A percentile compares a stretch with the other conserved stretches of the same genome.
These are phyloP conservation scores for Melaleuca quinquenervia DNA, from an alignment of 345 rosid species.

Conservation along the genomic window DNA sequence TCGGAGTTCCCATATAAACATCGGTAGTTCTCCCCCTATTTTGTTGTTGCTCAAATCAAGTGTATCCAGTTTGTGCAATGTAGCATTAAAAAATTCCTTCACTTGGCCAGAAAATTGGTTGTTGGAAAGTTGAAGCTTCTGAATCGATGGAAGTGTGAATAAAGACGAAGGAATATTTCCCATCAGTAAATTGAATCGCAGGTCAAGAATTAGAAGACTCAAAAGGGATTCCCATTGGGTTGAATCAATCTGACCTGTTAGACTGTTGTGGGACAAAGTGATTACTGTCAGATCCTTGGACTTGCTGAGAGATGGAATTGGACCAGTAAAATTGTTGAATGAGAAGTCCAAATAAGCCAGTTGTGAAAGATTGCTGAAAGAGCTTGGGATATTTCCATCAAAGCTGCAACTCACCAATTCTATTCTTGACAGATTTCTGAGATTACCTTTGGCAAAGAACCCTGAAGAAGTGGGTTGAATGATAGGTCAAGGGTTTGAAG, in stretches of 20 bases:
- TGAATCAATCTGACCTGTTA: constrained; percentile 12
- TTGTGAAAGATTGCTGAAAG: constrained; percentile 2
- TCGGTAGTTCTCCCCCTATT: constrained; percentile 22
- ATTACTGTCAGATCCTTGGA: constrained; percentile 10
- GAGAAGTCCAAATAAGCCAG: constrained; percentile 18
- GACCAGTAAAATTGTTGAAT: constrained; percentile 13
- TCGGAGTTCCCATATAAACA: constrained; percentile 2
- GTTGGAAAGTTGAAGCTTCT: not conserved
- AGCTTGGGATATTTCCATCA: constrained; percentile 17
- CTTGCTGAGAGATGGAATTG: constrained; percentile 12
- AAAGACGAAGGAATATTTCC: constrained; percentile 20
- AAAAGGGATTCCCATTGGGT: constrained; percentile 11
- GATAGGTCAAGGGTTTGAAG: constrained; percentile 18
- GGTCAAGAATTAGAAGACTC: constrained; percentile 12
- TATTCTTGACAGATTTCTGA: constrained; percentile 12
- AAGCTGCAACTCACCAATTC: constrained; percentile 11
- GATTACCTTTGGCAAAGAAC: constrained; percentile 12
- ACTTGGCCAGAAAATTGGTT: constrained; percentile 23
- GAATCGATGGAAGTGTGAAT: not conserved
- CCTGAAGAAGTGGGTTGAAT: not conserved
- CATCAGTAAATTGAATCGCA: constrained; percentile 1
- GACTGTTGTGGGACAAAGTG: constrained; percentile 11
- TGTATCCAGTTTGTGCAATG: constrained; percentile 7
- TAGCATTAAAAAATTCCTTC: not conserved
- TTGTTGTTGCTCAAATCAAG: constrained; percentile 35